Base-by-base conservation (phyloP, 306 rosid species). In the Trifolium pratense region DNA sequence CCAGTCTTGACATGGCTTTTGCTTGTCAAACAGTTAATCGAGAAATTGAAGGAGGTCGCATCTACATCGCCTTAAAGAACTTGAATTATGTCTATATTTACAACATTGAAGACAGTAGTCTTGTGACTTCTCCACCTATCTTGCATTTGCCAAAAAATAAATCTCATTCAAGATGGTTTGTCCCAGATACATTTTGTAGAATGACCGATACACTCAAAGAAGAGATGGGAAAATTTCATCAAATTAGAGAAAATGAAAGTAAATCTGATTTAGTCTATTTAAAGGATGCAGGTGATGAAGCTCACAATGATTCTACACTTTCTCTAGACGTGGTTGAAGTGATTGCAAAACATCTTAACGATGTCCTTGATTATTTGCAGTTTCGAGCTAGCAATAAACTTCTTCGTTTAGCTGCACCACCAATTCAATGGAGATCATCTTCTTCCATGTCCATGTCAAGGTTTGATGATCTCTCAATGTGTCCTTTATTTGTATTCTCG, bases 11-110 rank as follows among this genome's bases (percentile, higher is more conserved):
- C 21, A 0, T 4, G 2, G 4, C 39, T 20, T 51, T 69, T 32
- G 48, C 51, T 34, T 69, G 74, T 18, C n/a, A 29, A 5, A 25
- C 61, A 49, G 18, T 11, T 16, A 31, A 51, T 32, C 20, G 34
- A 5, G 74, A 69, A 34, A 48, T 1, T 46, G 74, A 69, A 16
- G 62, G 62, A 14, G 74, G 74, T 0, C 32, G 62, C 32, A 32
- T 69, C 18, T 51, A 69, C 13, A 16, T 69, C 2, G 8, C 32
- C 17, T 3, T 31, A 20, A 0, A 2, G 15, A 14, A 11, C 23
- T n/a, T 1, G 4, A 49, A 49, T 16, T 63, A 17, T 17, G 5
- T 63, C 32, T 37, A 36, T 17, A 63, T 63, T 1, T 63, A 63
- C 49, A 63, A 63, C 68, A 37, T 37, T 37, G 49, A 63, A 63